These are phyloP conservation scores for Westerdykella sp. DNA, from an alignment of 2,329 filamentous ascomycete species.

Conservation along the genomic window DNA sequence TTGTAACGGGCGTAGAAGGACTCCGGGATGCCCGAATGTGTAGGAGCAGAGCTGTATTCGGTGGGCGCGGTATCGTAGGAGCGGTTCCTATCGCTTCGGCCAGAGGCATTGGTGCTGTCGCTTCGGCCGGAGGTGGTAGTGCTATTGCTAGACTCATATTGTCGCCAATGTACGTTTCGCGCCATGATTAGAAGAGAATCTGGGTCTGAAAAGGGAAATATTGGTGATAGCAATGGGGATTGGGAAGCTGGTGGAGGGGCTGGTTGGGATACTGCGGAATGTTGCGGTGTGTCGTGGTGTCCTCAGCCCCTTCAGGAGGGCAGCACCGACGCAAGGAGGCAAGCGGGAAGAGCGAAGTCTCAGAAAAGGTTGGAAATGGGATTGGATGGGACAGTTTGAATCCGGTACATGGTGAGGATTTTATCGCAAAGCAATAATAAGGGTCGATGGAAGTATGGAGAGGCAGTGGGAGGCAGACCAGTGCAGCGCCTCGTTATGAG, in stretches of 20 bases:
- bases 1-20: constrained; percentile 29
- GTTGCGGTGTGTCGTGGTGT: too few species aligned
- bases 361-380: too few species aligned
- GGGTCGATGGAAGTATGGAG: constrained; percentile 17
- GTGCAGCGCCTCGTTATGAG: not conserved
- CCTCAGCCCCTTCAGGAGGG: too few species aligned
- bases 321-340: too few species aligned
- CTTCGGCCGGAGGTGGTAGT: constrained; percentile 24
- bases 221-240: constrained; percentile 9
- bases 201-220: constrained; percentile 1
- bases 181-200: constrained; percentile 19
- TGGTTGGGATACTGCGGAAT: constrained; percentile 6
- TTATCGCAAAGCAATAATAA: not conserved
- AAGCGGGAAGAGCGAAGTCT: too few species aligned
- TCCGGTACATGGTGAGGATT: too few species aligned
- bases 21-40: constrained; percentile 12
- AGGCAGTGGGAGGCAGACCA: constrained; percentile 14
- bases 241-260: constrained; percentile 1
- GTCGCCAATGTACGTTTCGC: constrained; percentile 27
- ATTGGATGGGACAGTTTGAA: not conserved
- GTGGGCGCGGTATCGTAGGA: constrained; percentile 32
- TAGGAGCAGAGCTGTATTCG: constrained; percentile 21
- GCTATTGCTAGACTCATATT: constrained; percentile 29
- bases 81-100: constrained; percentile 16
- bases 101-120: constrained; percentile 7